Conservation (phyloP, 441 rosid genomes). For the Raphanus hybrid region DNA sequence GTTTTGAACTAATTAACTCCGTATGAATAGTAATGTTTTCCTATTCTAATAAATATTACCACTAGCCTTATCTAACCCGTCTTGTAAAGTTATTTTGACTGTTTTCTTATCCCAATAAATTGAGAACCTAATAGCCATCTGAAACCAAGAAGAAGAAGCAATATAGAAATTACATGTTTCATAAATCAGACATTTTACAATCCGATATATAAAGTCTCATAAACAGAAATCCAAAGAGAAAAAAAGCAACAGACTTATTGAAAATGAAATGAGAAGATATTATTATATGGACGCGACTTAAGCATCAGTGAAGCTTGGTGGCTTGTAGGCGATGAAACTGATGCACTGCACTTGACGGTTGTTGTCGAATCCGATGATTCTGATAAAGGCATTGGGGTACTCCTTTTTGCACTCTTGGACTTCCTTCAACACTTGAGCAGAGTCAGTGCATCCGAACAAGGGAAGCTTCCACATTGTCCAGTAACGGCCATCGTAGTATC, state of each 20-base stretch:
- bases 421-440: constrained; percentile 54
- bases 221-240: constrained; percentile 14
- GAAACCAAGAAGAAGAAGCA: constrained; percentile 12
- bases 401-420: constrained; percentile 48
- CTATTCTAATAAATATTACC: not conserved
- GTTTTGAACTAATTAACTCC: not conserved
- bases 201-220: constrained; percentile 27
- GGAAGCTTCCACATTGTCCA: constrained; percentile 63
- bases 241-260: constrained; percentile 21
- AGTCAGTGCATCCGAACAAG: constrained; percentile 53
- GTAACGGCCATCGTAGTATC: constrained; percentile 57
- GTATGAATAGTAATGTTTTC: not conserved
- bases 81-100: not conserved
- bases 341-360: constrained; percentile 55
- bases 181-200: constrained; percentile 39
- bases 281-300: constrained; percentile 20
- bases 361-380: constrained; percentile 56
- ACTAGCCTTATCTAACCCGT: not conserved
- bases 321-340: constrained; percentile 53
- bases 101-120: not conserved
- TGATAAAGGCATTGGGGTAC: constrained; percentile 45
- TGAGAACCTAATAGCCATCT: constrained; percentile 4
- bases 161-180: constrained; percentile 34
- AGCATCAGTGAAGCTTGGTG: constrained; percentile 37
- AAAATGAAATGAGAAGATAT: constrained; percentile 25